phyloP scores from a whole-genome alignment of 2,329 filamentous ascomycete species.

The Venturia aucupariae region DNA sequence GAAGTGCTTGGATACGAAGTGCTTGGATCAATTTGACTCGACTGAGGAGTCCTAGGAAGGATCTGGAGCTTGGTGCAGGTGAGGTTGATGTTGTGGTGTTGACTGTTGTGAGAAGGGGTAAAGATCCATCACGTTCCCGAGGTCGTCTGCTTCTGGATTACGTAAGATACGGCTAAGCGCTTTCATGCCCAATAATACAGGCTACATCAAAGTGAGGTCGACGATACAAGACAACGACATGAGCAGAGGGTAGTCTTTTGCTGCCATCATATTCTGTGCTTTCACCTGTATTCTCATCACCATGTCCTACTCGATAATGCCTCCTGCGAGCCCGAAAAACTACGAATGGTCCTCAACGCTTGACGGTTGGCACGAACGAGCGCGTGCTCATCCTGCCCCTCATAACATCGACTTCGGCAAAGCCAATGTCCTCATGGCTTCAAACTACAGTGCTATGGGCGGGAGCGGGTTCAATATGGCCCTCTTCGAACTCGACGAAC shows the following conservation, averaged over 20 bases:
- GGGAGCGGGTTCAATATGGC: neutral
- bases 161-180: neutral
- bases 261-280: neutral
- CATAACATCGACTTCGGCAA: neutral
- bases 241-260: neutral
- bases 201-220: neutral
- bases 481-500: neutral
- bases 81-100: neutral
- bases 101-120: neutral
- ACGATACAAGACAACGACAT: neutral
- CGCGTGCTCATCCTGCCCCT: neutral
- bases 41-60: neutral
- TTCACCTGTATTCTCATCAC: neutral
- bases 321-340: neutral
- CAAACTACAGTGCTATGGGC: neutral
- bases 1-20: slow-evolving; percentile 10
- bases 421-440: neutral
- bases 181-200: neutral
- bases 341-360: neutral
- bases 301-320: neutral
- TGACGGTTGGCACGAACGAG: neutral
- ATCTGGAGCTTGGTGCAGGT: neutral
- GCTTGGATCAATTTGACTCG: neutral
- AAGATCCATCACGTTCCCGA: neutral
- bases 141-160: too few relatives aligned